A percentile compares a stretch with the other conserved stretches of the same genome.
Conservation (phyloP, 441 rosid species). For the Arabidopsis lyrata region DNA sequence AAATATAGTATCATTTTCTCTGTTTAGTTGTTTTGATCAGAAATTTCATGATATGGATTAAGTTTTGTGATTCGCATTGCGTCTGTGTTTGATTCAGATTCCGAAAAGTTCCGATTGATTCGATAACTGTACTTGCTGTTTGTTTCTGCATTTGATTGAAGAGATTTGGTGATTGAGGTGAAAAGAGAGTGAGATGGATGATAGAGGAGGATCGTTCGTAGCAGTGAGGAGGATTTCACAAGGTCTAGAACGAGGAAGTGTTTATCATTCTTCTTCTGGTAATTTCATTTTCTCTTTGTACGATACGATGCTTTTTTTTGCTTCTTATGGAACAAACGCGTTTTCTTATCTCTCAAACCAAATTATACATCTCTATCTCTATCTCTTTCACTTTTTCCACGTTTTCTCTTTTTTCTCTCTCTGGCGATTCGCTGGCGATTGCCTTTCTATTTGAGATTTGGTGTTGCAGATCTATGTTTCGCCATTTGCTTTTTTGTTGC, state of each 20-base stretch:
- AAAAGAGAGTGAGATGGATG: constrained; percentile 61
- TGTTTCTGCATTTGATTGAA: constrained; percentile 21
- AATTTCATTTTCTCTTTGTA: constrained; percentile 15
- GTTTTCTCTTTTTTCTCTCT: constrained; percentile 12
- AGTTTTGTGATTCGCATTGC: constrained; percentile 30
- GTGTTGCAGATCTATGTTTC: constrained; percentile 35
- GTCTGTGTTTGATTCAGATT: constrained; percentile 28
- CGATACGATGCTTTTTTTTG: too few species aligned
- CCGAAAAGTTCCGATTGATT: constrained; percentile 5
- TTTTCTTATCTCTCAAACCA: constrained; percentile 15
- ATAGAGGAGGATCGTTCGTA: constrained; percentile 92
- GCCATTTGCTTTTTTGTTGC: constrained; percentile 16
- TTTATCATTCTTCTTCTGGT: constrained; percentile 91
- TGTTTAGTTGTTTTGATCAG: neutral
- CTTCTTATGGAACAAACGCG: constrained; percentile 30
- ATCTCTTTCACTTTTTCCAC: constrained; percentile 5
- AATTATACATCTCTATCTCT: neutral
- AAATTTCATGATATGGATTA: neutral
- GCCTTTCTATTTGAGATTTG: neutral
- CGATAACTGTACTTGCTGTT: neutral
- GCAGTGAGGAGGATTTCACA: constrained; percentile 96
- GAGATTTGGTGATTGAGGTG: constrained; percentile 14
- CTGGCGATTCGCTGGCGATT: constrained; percentile 26
- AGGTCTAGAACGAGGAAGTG: constrained; percentile 77
- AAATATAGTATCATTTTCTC: neutral